Base-by-base conservation (phyloP, 2,329 filamentous ascomycete genomes). In the Exserohilum rostratum region DNA sequence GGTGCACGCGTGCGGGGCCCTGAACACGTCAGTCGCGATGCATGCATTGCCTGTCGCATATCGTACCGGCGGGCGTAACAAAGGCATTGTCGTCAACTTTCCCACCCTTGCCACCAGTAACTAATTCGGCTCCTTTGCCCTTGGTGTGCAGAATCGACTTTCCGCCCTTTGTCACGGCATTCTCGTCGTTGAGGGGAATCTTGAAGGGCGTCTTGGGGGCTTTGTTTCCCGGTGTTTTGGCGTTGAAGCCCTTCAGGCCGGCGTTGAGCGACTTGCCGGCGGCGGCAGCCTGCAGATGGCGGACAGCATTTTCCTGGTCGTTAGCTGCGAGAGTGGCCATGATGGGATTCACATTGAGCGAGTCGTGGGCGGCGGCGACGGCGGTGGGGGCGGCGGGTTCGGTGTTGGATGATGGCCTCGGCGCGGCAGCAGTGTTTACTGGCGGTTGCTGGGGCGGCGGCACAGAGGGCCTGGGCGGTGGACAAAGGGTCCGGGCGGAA, bases 281-380 rank as follows among this genome's bases (percentile, higher is more conserved):
- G 20, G 87, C 87, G 45, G 82, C 84, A 56, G 87, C 83, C 72
- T 92, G 90, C 72, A 89, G 89, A 62, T 83, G 84, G 72, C 91
- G 87, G 67, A 91, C 85, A 74, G 91, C 78, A 77, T 97, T 97
- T 77, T 97, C 93, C 78, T 96, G 91, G 76, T 96, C 90, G 67
- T 87, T 85, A 73, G 76, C 70, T 88, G 83, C 57, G 90, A 90
- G 72, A 91, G 82, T 91, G 93, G 96, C 66, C 65, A 73, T 73
- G 60, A 50, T 50, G 53, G 59, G 53, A 3, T 65, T 71, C 62
- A 70, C 67, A 73, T 73, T 61, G 69, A 65, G 66, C 60, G 64
- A 64, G 42, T 57, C 49, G 53, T 52, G 53, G 40, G 51, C 30
- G 20, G 54, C 11, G 46, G 46, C 12, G 3, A 33, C 37, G 31